A percentile compares a stretch with the other conserved stretches of the same genome.
Evolutionary conservation across 352 stramenopile species (phyloP).

Genomic region (Plasmopara muralis): DNA sequence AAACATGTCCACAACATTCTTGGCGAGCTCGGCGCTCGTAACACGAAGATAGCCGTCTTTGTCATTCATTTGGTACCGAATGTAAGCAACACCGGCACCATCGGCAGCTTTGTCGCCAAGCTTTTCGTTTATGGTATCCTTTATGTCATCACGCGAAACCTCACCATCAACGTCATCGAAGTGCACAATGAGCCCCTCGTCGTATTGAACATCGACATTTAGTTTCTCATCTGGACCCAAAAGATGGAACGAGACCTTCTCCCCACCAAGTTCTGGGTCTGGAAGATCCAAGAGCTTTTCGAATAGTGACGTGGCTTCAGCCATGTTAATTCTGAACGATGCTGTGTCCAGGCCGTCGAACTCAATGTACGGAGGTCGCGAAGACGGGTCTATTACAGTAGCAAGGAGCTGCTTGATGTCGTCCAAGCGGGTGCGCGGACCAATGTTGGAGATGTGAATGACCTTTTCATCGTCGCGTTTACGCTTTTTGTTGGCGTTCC

Average conservation of each 20-base stretch:
- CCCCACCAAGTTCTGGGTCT: slow-evolving; percentile 52
- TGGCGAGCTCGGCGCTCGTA: slow-evolving; percentile 45
- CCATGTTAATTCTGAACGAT: slow-evolving; percentile 56
- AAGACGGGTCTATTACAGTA: slow-evolving; percentile 35
- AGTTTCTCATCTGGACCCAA: slow-evolving; percentile 62
- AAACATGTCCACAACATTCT: slow-evolving; percentile 62
- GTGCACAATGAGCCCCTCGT: slow-evolving; percentile 80
- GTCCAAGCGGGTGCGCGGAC: slow-evolving; percentile 54
- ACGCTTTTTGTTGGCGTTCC: slow-evolving; percentile 65
- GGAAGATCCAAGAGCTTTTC: slow-evolving; percentile 63
- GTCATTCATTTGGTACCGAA: slow-evolving; percentile 80
- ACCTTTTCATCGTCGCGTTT: slow-evolving; percentile 70
- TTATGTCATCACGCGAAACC: slow-evolving; percentile 82
- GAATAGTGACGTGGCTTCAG: slow-evolving; percentile 48
- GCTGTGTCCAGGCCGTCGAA: slow-evolving; percentile 73
- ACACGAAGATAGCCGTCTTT: slow-evolving; percentile 63
- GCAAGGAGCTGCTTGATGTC: slow-evolving; percentile 82
- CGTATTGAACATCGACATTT: slow-evolving; percentile 72
- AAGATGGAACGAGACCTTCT: slow-evolving; percentile 75
- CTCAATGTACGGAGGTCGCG: slow-evolving; percentile 67
- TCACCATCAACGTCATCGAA: slow-evolving; percentile 74
- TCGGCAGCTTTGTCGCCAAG: slow-evolving; percentile 60
- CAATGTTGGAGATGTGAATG: slow-evolving; percentile 81
- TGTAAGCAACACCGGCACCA: slow-evolving; percentile 67
- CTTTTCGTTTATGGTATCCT: slow-evolving; percentile 79